Conservation (phyloP, 441 rosid species). For the Aleurites moluccanus region DNA sequence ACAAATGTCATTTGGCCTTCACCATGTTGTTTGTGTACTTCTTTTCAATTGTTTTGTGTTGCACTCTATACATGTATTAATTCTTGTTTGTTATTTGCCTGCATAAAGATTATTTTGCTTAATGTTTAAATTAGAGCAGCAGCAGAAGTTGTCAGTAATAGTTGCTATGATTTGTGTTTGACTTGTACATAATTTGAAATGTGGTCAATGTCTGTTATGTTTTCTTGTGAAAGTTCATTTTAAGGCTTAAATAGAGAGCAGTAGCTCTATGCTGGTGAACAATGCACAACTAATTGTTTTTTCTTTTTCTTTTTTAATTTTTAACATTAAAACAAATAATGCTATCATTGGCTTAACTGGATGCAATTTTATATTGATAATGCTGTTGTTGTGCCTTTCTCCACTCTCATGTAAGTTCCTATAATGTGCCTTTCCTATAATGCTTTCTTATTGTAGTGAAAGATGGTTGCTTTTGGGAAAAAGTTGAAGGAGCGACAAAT, state of each 20-base stretch:
- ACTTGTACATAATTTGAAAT: background rate
- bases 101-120: background rate
- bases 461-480: conserved; percentile 98
- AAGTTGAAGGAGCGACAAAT: conserved; percentile 85
- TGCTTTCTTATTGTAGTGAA: conserved; percentile 32
- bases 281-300: background rate
- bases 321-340: background rate
- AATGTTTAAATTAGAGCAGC: too few relatives aligned
- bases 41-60: background rate
- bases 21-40: background rate
- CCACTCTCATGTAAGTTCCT: background rate
- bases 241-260: background rate
- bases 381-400: background rate
- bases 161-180: background rate
- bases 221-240: background rate
- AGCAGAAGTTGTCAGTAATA: background rate
- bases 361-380: background rate
- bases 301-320: background rate
- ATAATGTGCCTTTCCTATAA: background rate
- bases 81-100: background rate
- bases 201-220: background rate
- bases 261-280: background rate
- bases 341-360: background rate
- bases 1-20: background rate
- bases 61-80: background rate